A percentile compares a stretch with the other conserved stretches of the same genome.
phyloP scores from a whole-genome alignment of 129 eudicot species.

The Escallonia rubra region DNA sequence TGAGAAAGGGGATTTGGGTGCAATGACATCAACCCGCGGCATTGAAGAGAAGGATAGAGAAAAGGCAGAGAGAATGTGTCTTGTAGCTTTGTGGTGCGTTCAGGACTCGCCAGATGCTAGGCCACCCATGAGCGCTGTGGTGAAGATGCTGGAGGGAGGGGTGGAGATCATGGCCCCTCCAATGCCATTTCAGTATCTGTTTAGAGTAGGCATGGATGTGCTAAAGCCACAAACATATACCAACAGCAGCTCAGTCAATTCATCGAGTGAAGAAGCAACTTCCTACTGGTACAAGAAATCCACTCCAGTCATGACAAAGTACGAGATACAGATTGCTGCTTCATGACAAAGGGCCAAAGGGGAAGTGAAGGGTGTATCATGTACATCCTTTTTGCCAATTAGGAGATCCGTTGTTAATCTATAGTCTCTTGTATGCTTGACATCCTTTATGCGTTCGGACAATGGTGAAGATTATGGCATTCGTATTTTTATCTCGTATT shows the following conservation, averaged over 20 bases:
- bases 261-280: neutral
- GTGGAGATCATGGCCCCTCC: constrained; percentile 19
- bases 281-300: constrained; percentile 20
- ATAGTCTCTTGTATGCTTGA: no score
- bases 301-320: constrained; percentile 15
- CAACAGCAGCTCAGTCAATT: neutral
- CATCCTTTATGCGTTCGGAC: no score
- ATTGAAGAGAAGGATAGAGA: constrained; percentile 21
- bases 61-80: constrained; percentile 16
- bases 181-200: constrained; percentile 20
- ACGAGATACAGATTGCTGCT: constrained; percentile 4
- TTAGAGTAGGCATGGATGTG: constrained; percentile 5
- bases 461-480: no score
- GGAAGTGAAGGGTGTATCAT: no score
- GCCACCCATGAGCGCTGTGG: constrained; percentile 24
- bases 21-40: neutral
- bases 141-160: constrained; percentile 33
- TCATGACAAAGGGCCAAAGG: neutral
- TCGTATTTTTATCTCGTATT: no score
- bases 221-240: neutral
- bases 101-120: constrained; percentile 22
- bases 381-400: no score
- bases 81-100: constrained; percentile 29
- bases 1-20: neutral
- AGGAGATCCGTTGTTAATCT: no score